Evolutionary conservation across 805 yeast species (phyloP), one percentile per base, ranked within the genome.

Genomic region (Zygosaccharomyces rouxii): DNA sequence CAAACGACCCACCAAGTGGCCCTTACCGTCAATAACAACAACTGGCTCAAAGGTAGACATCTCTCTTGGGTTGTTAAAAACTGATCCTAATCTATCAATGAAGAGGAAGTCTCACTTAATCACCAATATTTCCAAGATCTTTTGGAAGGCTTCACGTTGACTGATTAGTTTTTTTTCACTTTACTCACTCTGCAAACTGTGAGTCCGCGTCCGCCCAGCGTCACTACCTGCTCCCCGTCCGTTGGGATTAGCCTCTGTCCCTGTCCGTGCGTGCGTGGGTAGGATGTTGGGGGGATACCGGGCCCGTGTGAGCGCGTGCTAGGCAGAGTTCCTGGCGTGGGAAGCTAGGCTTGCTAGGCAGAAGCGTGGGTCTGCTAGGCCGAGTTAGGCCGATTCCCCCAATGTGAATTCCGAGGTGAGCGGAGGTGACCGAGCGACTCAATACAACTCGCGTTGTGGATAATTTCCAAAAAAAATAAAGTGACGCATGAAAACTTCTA

Each of bases 1-100:
- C 74, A 94, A 87, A 83, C 99, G 96, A 78, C 99, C 99, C 75
- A 94, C 84, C 74, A 94, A 86, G 80, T 94, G 99, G 74, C 98
- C 99, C 89, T 94, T 90, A 83, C 83, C 85, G 83, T 89, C 97
- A 83, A 89, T 85, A 78, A 90, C 97, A 81, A 88, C 88, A 80
- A 86, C 95, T 79, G 95, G 92, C 82, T 89, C 95, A 76, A 84
- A 89, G 74, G 88, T 80, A 66, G 71, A 67, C 74, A 70, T 72
- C 60, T 62, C 68, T 62, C 62, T 63, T 57, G 56, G 58, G 58
- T 57, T 58, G 60, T 55, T 58, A 10, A 41, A 33, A 16, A 41
- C 22, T 22, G 31, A 26, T 41, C 44, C 31, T 29, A 23, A 33
- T 29, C 44, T 41, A 41, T 29, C 44, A 41, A 30, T 41, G 14